A percentile compares a stretch with the other conserved stretches of the same genome.
Evolutionary conservation across 2,329 filamentous ascomycete species (phyloP).

Genomic region (Tolypocladium tropicale): DNA sequence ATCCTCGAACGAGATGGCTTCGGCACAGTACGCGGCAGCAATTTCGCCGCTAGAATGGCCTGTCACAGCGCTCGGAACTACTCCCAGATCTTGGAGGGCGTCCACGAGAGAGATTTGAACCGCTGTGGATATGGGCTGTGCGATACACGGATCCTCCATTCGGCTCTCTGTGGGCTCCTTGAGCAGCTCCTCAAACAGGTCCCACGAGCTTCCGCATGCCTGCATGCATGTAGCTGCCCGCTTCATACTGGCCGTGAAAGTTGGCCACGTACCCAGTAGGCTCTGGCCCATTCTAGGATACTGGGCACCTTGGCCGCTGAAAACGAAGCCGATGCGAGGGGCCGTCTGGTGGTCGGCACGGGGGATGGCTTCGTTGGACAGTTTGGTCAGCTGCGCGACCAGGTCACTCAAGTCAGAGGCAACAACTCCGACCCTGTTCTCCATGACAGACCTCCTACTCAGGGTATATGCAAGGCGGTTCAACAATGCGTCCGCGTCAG

Average conservation of each 20-base stretch:
- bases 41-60: constrained; percentile 30
- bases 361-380: not conserved
- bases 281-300: not conserved
- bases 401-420: constrained; percentile 6
- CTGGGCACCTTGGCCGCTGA: constrained; percentile 25
- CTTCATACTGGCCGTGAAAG: not conserved
- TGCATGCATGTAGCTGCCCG: not conserved
- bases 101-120: constrained; percentile 30
- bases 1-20: constrained; percentile 11
- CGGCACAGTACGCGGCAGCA: constrained; percentile 23
- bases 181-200: not conserved
- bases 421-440: constrained; percentile 1
- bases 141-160: constrained; percentile 12
- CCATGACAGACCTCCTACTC: not conserved
- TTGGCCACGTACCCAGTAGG: not conserved
- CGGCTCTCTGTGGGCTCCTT: not conserved
- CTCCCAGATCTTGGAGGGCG: constrained; percentile 16
- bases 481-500: not conserved
- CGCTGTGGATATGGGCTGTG: constrained; percentile 29
- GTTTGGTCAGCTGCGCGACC: constrained; percentile 3
- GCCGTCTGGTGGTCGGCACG: constrained; percentile 1
- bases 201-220: not conserved
- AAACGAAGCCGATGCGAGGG: constrained; percentile 16
- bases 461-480: not conserved
- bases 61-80: constrained; percentile 16